Evolutionary conservation across 2,329 filamentous ascomycete genomes (phyloP).

Genomic region (Fusarium sulawesiense): DNA sequence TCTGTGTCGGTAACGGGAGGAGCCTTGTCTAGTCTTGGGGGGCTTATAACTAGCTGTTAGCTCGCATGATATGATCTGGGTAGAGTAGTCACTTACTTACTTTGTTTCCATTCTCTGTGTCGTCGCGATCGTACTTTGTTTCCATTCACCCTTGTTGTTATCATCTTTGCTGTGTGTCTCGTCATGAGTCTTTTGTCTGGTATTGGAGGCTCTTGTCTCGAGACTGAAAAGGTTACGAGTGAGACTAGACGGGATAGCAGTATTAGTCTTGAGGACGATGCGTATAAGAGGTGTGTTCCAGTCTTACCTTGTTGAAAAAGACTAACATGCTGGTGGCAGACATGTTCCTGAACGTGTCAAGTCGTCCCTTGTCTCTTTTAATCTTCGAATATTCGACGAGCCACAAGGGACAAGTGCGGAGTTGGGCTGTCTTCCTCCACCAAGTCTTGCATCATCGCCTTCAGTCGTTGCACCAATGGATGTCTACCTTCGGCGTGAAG

Average conservation of each 20-base stretch:
- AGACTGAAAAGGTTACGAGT: neutral
- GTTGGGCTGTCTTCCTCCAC: conserved; percentile 17
- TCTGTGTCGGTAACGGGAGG: conserved; percentile 32
- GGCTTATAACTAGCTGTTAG: conserved; percentile 24
- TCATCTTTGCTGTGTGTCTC: neutral
- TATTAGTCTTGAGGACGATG: conserved; percentile 38
- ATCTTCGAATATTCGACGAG: neutral
- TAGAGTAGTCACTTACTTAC: neutral
- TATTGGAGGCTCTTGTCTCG: conserved; percentile 33
- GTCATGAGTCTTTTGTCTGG: conserved; percentile 36
- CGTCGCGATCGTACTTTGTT: neutral
- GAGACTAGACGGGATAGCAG: conserved; percentile 33
- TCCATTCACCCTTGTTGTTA: neutral
- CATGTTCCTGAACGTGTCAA: neutral
- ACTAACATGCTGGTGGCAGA: conserved; percentile 20
- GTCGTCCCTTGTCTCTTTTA: neutral
- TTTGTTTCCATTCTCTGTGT: neutral
- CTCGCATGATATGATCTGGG: neutral
- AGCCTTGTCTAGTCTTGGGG: conserved; percentile 6
- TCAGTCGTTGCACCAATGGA: conserved; percentile 24
- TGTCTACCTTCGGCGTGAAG: conserved; percentile 27
- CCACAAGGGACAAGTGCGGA: neutral
- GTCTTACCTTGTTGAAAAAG: neutral
- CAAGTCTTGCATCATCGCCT: conserved; percentile 5
- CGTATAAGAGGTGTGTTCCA: conserved; percentile 10